Conservation (phyloP, 2,329 filamentous ascomycete genomes). For the Trichoderma brevicompactum region DNA sequence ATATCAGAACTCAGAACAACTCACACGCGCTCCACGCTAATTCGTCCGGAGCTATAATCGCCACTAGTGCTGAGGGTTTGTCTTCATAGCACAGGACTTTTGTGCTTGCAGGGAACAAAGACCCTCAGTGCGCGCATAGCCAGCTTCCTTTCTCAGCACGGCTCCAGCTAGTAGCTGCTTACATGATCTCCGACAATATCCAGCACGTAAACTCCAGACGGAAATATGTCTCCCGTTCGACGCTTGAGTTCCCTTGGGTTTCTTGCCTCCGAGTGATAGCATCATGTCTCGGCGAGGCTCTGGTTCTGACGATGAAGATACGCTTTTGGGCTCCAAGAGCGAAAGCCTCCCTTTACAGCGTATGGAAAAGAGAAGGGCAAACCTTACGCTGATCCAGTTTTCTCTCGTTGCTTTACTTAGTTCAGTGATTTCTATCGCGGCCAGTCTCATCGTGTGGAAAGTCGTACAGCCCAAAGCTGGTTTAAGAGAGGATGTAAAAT, state of each 20-base stretch:
- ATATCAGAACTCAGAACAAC: too few species aligned
- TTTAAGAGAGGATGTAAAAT: background rate
- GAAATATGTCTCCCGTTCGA: background rate
- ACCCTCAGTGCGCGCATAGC: background rate
- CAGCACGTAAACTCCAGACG: background rate
- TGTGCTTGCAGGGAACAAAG: background rate
- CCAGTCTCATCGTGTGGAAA: constrained; percentile 22
- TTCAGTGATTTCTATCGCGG: constrained; percentile 2
- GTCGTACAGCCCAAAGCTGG: background rate
- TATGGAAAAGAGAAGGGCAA: constrained; percentile 4
- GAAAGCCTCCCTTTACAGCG: background rate
- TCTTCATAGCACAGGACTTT: background rate
- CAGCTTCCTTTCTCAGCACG: constrained; percentile 7
- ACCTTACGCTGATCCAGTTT: background rate
- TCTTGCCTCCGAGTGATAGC: background rate
- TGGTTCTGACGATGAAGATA: constrained; percentile 23
- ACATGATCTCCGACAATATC: background rate
- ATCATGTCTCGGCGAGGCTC: constrained; percentile 23
- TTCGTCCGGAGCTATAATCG: background rate
- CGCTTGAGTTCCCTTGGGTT: background rate
- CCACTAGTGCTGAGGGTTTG: background rate
- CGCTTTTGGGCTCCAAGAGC: constrained; percentile 13
- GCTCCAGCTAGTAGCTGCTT: background rate
- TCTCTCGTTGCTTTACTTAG: constrained; percentile 16
- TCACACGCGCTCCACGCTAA: background rate